phyloP scores from a whole-genome alignment of 768 basidiomycete genomes.

The Trametopsis cervina region DNA sequence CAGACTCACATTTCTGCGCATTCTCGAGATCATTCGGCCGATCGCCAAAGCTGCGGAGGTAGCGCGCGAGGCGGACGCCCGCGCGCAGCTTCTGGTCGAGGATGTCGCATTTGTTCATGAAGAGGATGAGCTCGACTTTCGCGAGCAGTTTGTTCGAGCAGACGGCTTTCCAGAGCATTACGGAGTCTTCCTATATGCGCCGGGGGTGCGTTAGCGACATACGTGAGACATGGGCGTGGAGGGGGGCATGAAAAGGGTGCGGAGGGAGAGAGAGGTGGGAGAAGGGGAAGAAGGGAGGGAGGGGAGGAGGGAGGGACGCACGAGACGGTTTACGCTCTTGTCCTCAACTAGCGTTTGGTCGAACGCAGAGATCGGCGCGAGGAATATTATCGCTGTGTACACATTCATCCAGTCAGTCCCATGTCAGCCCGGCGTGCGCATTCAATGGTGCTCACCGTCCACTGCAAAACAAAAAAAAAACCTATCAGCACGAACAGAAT shows the following conservation, averaged over 20 bases:
- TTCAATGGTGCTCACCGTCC: slow-evolving; percentile 9
- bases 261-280: slow-evolving; percentile 1
- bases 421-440: slow-evolving; percentile 14
- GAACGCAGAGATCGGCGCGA: slow-evolving; percentile 53
- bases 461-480: slow-evolving; percentile 1
- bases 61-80: slow-evolving; percentile 57
- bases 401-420: too few species aligned
- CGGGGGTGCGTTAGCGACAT: background rate
- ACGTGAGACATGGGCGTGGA: background rate
- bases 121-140: slow-evolving; percentile 67
- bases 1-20: slow-evolving; percentile 53
- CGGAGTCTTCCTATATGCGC: slow-evolving; percentile 58
- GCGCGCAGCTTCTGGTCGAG: slow-evolving; percentile 57
- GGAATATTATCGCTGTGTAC: slow-evolving; percentile 54
- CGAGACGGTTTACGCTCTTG: slow-evolving; percentile 43
- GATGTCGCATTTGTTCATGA: slow-evolving; percentile 80
- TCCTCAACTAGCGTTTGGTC: slow-evolving; percentile 50
- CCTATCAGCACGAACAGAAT: background rate
- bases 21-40: slow-evolving; percentile 64
- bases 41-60: slow-evolving; percentile 65
- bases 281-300: background rate
- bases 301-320: slow-evolving; percentile 16
- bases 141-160: slow-evolving; percentile 66
- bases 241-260: background rate
- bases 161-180: slow-evolving; percentile 67